These are phyloP conservation scores for Cryptococcus neoformans DNA, from an alignment of 1,284 basidiomycete genomes.

Conservation along the genomic window DNA sequence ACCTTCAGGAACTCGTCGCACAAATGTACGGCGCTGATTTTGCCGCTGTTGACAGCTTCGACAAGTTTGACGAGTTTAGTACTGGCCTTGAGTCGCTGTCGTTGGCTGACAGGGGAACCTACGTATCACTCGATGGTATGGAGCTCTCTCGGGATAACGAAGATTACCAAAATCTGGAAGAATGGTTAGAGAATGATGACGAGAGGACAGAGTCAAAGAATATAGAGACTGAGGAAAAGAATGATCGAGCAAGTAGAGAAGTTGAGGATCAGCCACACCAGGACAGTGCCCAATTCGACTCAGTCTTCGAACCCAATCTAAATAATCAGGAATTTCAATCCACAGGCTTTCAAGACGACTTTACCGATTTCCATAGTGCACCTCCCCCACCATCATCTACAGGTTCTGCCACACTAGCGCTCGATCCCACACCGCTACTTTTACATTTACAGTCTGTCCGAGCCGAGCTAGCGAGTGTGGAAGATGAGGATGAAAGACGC, in stretches of 20 bases:
- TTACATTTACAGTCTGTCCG: conserved; percentile 40
- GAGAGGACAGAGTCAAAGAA: background rate
- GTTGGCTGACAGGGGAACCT: background rate
- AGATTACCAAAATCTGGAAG: conserved; percentile 41
- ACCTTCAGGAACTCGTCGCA: conserved; percentile 15
- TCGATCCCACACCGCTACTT: conserved; percentile 43
- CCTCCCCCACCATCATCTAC: background rate
- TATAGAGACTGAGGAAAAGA: background rate
- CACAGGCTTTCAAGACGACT: conserved; percentile 38
- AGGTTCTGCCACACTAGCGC: conserved; percentile 9
- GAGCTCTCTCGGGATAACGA: conserved; percentile 14
- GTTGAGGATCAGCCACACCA: background rate
- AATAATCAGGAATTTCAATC: no score
- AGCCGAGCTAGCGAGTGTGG: conserved; percentile 33
- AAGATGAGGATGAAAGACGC: conserved; percentile 39
- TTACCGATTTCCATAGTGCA: conserved; percentile 27
- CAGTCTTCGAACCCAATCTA: background rate
- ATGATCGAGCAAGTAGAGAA: background rate
- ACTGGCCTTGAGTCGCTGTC: background rate
- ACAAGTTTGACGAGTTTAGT: conserved; percentile 3
- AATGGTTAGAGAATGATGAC: conserved; percentile 26
- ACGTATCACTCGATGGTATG: conserved; percentile 1
- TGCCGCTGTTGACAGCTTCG: background rate
- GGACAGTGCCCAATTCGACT: background rate
- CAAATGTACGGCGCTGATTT: conserved; percentile 11